Percentiles rank a stretch among this genome's conserved stretches.
Conservation (phyloP, 768 basidiomycete genomes). For the Suillus occidentalis region DNA sequence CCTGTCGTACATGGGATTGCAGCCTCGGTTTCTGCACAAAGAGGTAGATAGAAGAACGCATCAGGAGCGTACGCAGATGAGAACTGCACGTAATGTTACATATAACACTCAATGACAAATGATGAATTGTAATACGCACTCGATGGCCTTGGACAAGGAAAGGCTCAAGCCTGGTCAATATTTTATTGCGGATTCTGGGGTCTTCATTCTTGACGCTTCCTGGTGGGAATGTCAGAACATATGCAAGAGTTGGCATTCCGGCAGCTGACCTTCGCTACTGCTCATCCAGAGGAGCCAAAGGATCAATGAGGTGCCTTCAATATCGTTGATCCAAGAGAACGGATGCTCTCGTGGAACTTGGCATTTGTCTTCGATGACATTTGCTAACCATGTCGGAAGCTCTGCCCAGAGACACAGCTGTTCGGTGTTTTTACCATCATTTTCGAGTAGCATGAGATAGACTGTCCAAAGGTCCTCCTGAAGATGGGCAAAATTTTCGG, state of each 20-base stretch:
- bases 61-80: slow-evolving; percentile 46
- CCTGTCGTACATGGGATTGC: slow-evolving; percentile 15
- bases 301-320: slow-evolving; percentile 38
- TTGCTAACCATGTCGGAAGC: slow-evolving; percentile 29
- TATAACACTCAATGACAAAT: neutral
- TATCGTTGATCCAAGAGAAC: slow-evolving; percentile 24
- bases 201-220: slow-evolving; percentile 35
- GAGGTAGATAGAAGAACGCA: slow-evolving; percentile 41
- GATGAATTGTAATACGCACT: slow-evolving; percentile 25
- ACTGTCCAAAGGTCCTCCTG: slow-evolving; percentile 53
- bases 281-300: slow-evolving; percentile 52
- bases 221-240: slow-evolving; percentile 22
- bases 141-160: slow-evolving; percentile 43
- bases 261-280: slow-evolving; percentile 35
- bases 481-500: slow-evolving; percentile 13
- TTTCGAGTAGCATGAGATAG: slow-evolving; percentile 55
- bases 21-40: slow-evolving; percentile 30
- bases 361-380: slow-evolving; percentile 12
- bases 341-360: slow-evolving; percentile 21
- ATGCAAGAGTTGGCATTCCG: slow-evolving; percentile 3
- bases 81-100: slow-evolving; percentile 31
- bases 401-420: slow-evolving; percentile 46
- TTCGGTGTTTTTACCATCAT: slow-evolving; percentile 45
- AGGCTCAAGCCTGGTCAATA: slow-evolving; percentile 36
- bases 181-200: slow-evolving; percentile 22